Percentiles rank a stretch among this genome's conserved stretches.
Evolutionary conservation across 257 asterid species (phyloP).

Genomic region (Solanum sparsipilum): DNA sequence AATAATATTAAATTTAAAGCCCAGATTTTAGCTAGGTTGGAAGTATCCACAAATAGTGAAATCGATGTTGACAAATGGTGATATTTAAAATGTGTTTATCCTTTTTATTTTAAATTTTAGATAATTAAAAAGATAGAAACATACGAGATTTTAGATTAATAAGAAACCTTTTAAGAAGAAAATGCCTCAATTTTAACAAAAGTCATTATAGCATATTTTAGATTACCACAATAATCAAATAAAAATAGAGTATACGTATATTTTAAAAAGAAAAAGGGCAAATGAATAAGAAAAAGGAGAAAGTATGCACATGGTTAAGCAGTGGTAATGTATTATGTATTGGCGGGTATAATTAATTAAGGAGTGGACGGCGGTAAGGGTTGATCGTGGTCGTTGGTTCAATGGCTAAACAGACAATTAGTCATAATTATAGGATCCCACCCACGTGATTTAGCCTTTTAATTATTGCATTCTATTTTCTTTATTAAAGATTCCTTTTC

Average conservation of each 20-base stretch:
- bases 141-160: neutral
- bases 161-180: neutral
- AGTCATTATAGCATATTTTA: neutral
- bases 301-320: neutral
- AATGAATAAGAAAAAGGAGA: neutral
- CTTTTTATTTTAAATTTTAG: neutral
- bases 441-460: neutral
- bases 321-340: neutral
- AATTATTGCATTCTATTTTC: neutral
- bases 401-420: neutral
- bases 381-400: neutral
- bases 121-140: neutral
- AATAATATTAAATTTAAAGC: neutral
- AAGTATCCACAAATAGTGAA: neutral
- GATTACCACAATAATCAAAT: accelerated
- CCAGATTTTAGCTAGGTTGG: neutral
- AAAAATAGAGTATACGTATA: accelerated
- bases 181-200: neutral
- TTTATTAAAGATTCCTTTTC: neutral
- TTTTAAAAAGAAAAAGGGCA: neutral
- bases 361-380: neutral
- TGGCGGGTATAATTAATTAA: neutral
- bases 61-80: no score
- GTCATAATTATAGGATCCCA: neutral
- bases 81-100: neutral